Conservation (phyloP, 2,329 filamentous ascomycete genomes). For the Apiospora saccharicola region DNA sequence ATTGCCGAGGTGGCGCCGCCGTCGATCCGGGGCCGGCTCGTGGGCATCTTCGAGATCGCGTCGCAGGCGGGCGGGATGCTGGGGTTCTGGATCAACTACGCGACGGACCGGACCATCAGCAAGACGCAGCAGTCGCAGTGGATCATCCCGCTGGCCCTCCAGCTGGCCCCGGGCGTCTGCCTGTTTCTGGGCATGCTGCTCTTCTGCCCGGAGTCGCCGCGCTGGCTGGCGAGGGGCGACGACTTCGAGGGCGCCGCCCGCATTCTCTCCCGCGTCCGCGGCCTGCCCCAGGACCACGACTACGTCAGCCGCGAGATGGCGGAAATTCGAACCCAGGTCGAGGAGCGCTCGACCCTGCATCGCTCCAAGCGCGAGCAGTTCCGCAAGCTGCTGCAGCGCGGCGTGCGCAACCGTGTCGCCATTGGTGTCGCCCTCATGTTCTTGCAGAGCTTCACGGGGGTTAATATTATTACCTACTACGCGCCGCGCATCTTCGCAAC, state of each 20-base stretch:
- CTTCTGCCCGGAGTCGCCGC: slow-evolving; percentile 45
- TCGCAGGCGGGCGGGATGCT: slow-evolving; percentile 59
- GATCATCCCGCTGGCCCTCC: slow-evolving; percentile 52
- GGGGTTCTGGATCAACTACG: slow-evolving; percentile 49
- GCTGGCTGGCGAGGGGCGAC: slow-evolving; percentile 45
- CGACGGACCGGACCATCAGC: slow-evolving; percentile 30
- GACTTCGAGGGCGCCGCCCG: slow-evolving; percentile 48
- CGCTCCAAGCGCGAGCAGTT: slow-evolving; percentile 41
- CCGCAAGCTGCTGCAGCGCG: slow-evolving; percentile 46
- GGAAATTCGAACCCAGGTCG: slow-evolving; percentile 65
- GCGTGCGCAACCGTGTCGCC: slow-evolving; percentile 53
- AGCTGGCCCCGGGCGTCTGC: slow-evolving; percentile 48
- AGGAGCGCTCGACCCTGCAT: slow-evolving; percentile 41
- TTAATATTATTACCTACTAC: slow-evolving; percentile 70
- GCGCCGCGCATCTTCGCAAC: slow-evolving; percentile 46
- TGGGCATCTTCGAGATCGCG: slow-evolving; percentile 59
- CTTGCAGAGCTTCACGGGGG: slow-evolving; percentile 56
- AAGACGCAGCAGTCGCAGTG: slow-evolving; percentile 43
- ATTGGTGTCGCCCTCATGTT: slow-evolving; percentile 63
- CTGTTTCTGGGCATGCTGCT: slow-evolving; percentile 45
- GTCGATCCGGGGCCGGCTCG: slow-evolving; percentile 58
- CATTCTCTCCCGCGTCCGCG: slow-evolving; percentile 55
- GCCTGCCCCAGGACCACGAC: slow-evolving; percentile 57
- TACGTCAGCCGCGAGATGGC: slow-evolving; percentile 62
- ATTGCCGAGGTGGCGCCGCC: slow-evolving; percentile 64